A percentile compares a stretch with the other conserved stretches of the same genome.
These are phyloP conservation scores for Verbascum thapsus DNA, from an alignment of 257 asterid species.

Conservation along the genomic window DNA sequence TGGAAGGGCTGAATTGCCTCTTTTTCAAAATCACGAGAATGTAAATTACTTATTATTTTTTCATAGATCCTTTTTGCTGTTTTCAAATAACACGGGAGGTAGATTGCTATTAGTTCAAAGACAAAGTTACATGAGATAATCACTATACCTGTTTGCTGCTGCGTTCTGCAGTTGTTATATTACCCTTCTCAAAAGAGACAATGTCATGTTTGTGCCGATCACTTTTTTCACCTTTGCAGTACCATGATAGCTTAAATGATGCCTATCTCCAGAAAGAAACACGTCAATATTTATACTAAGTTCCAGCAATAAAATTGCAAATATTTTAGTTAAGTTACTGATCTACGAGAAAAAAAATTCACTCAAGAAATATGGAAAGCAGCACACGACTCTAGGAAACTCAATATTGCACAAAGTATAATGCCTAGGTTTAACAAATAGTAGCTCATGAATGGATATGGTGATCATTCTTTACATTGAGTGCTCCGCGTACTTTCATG, in stretches of 20 bases:
- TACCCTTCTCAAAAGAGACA: constrained; percentile 93
- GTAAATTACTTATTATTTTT: too few species aligned
- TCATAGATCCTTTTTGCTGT: too few species aligned
- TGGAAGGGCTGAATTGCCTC: too few species aligned
- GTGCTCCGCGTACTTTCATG: background rate
- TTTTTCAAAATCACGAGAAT: too few species aligned
- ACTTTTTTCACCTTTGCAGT: constrained; percentile 88
- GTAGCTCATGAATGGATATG: constrained; percentile 1
- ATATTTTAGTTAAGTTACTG: background rate
- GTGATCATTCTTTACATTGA: background rate
- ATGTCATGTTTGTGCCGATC: constrained; percentile 90
- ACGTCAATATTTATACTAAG: background rate
- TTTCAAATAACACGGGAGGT: too few species aligned
- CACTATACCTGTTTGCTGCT: constrained; percentile 84
- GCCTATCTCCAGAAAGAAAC: constrained; percentile 57
- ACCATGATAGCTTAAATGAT: constrained; percentile 90
- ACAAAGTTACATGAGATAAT: constrained; percentile 18
- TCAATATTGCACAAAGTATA: constrained; percentile 1
- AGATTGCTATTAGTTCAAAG: too few species aligned
- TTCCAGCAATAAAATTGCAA: constrained; percentile 10
- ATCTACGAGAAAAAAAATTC: background rate
- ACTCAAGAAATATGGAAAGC: background rate
- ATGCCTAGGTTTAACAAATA: constrained; percentile 7
- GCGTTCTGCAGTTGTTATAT: constrained; percentile 93
- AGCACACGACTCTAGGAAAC: background rate